These are phyloP conservation scores for Golubevia pallescens DNA, from an alignment of 1,284 basidiomycete genomes.

Conservation along the genomic window DNA sequence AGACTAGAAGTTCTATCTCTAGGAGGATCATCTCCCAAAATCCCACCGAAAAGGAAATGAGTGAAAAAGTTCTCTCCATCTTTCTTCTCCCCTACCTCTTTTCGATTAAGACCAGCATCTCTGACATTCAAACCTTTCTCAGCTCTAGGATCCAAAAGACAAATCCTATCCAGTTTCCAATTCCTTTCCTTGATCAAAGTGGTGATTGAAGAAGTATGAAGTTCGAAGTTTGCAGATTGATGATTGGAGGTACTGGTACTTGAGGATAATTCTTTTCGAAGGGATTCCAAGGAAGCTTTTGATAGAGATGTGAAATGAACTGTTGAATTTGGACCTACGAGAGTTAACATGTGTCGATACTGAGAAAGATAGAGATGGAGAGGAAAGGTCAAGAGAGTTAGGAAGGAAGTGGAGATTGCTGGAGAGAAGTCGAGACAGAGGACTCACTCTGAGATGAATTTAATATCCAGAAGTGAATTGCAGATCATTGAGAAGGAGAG, in stretches of 20 bases:
- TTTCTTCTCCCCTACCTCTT: constrained; percentile 40
- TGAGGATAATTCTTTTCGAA: constrained; percentile 67
- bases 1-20: constrained; percentile 83
- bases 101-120: constrained; percentile 5
- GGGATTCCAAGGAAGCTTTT: constrained; percentile 71
- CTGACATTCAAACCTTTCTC: constrained; percentile 65
- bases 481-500: neutral
- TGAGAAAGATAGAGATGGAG: neutral
- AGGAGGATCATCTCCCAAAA: constrained; percentile 84
- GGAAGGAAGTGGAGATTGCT: neutral
- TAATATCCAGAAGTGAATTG: too few relatives aligned
- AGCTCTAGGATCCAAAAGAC: constrained; percentile 86
- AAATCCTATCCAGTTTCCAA: constrained; percentile 73
- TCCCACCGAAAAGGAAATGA: constrained; percentile 61
- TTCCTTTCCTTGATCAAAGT: constrained; percentile 71
- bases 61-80: constrained; percentile 59
- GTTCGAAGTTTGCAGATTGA: constrained; percentile 68
- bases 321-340: constrained; percentile 73
- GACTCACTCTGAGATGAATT: constrained; percentile 3
- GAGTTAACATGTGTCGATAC: constrained; percentile 79
- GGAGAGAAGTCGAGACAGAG: neutral
- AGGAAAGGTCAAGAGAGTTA: constrained; percentile 2
- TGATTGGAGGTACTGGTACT: constrained; percentile 17
- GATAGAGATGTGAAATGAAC: constrained; percentile 87
- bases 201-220: constrained; percentile 73